Conservation (phyloP, 371 early-diverging fungal genomes). For the Mortierella sp. region DNA sequence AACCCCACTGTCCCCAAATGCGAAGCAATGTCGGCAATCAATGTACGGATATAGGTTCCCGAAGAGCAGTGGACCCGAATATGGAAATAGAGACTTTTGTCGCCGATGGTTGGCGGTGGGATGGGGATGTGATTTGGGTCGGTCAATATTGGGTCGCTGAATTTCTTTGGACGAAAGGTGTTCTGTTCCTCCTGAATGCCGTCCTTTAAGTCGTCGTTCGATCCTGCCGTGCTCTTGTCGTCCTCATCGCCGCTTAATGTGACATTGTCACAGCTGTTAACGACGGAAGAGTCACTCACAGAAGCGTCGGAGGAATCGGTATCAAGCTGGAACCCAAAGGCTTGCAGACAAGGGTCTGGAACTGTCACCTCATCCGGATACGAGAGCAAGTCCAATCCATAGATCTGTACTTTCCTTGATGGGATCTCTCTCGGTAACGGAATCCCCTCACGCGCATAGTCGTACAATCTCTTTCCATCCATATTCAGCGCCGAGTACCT, state of each 20-base stretch:
- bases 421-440: conserved; percentile 57
- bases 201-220: neutral
- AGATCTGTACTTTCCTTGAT: conserved; percentile 49
- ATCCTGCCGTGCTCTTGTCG: neutral
- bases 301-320: neutral
- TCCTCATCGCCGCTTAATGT: neutral
- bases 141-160: conserved; percentile 3
- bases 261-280: neutral
- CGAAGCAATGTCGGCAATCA: conserved; percentile 61
- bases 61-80: conserved; percentile 59
- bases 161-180: conserved; percentile 26
- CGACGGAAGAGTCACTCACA: neutral
- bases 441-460: conserved; percentile 65
- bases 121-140: conserved; percentile 24
- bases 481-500: conserved; percentile 68
- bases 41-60: conserved; percentile 66
- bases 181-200: neutral
- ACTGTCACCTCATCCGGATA: conserved; percentile 21
- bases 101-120: conserved; percentile 8
- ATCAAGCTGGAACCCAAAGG: conserved; percentile 10
- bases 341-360: conserved; percentile 17
- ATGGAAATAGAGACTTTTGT: conserved; percentile 40
- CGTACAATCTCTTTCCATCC: conserved; percentile 71
- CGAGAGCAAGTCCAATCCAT: conserved; percentile 52
- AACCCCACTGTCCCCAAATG: conserved; percentile 56